phyloP scores from a whole-genome alignment of 495 filamentous ascomycete genomes.

The Aspergillus steynii region DNA sequence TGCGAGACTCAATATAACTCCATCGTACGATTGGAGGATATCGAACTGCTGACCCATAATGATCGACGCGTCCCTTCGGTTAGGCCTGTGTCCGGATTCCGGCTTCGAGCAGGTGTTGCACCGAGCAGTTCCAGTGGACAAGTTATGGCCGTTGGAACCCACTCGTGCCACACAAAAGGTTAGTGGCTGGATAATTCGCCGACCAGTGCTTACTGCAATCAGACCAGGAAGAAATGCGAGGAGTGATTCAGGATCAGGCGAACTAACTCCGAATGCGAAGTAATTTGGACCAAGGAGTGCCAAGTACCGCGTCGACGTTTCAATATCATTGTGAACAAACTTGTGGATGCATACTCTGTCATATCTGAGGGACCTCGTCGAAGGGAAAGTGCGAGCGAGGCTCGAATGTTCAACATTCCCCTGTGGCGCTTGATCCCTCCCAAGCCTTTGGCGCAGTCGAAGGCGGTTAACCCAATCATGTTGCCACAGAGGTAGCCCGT shows the following conservation, averaged over 20 bases:
- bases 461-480: neutral
- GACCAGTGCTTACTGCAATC: neutral
- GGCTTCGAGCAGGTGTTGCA: neutral
- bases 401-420: neutral
- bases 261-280: neutral
- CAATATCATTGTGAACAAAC: neutral
- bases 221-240: neutral
- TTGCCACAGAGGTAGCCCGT: neutral
- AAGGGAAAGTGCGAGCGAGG: neutral
- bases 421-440: neutral
- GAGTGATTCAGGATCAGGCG: neutral
- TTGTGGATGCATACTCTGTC: neutral
- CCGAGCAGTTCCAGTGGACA: neutral
- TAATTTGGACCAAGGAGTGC: neutral
- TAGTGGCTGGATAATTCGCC: neutral
- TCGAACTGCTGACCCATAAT: neutral
- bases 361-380: neutral
- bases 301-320: neutral
- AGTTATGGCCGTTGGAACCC: neutral
- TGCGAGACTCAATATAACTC: neutral
- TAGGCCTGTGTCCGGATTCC: neutral
- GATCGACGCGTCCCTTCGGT: neutral
- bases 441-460: neutral
- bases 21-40: neutral
- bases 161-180: neutral